Base-by-base conservation (phyloP, 2,329 filamentous ascomycete species). In the Phaeosphaeria sp. region DNA sequence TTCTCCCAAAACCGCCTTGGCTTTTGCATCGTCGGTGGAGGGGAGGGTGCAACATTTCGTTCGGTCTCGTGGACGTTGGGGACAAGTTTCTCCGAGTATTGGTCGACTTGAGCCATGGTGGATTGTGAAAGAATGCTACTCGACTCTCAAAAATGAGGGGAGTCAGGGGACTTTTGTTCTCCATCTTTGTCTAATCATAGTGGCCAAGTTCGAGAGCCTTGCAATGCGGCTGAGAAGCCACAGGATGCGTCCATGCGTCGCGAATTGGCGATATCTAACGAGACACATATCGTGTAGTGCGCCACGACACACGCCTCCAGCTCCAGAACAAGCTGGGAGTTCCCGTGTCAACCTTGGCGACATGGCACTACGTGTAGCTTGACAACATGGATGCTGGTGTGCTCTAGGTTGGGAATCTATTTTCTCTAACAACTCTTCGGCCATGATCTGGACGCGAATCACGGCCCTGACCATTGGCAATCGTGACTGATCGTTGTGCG, bases 1-100 rank as follows among this genome's bases (percentile, higher is more conserved):
- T 58, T 60, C 15, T 46, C 55, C 39, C 50, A 56, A 15, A 50
- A 47, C n/a, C 36, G 23, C 41, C 54, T 50, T n/a, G 30, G 20
- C n/a, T 46, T 55, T 17, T 46, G 46, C 6, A 44, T 11, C 20
- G 46, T 25, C n/a, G 46, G 39, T 17, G 39, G 3, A 25, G 52
- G 36, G 6, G 48, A 11, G 7, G 44, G 43, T 18, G 36, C 18
- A 17, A 25, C 52, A 44, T 55, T 23, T 44, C 41, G 52, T 21
- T 50, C 52, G 23, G 41, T 43, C 11, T 43, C 41, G 17, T 43
- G 41, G 17, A 43, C 41, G 20, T 18, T 18, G n/a, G 41, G n/a
- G n/a, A 21, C n/a, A 4, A 43, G 41, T n/a, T 43, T 43, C 15
- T 43, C 20, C 6, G 20, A 4, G 20, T 43, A 43, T 20, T 21